phyloP scores from a whole-genome alignment of 345 rosid genomes.

The Linum tenue region DNA sequence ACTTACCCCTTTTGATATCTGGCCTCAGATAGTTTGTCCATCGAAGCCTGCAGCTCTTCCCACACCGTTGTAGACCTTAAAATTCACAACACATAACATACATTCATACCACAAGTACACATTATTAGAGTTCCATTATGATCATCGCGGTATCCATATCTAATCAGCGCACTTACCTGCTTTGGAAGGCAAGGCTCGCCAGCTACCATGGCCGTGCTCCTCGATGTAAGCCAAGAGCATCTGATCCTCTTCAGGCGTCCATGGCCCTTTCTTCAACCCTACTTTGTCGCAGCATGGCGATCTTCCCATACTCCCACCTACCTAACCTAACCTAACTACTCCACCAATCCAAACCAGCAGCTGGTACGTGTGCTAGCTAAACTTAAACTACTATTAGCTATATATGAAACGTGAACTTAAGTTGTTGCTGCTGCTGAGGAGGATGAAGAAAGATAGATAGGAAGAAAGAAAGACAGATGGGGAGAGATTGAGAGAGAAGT shows the following conservation, averaged over 20 bases:
- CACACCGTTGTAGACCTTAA: constrained; percentile 18
- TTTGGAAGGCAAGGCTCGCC: constrained; percentile 15
- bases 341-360: not conserved
- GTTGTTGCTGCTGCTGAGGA: not conserved
- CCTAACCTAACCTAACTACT: no score
- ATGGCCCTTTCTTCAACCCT: constrained; percentile 14
- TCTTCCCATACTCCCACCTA: constrained; percentile 2
- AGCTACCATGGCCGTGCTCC: constrained; percentile 14
- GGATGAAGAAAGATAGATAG: not conserved
- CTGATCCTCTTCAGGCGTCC: constrained; percentile 15
- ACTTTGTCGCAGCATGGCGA: constrained; percentile 7
- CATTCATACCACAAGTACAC: not conserved
- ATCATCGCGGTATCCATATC: no score
- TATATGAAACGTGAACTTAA: no score
- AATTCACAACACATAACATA: not conserved
- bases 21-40: constrained; percentile 15
- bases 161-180: constrained; percentile 2
- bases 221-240: constrained; percentile 15
- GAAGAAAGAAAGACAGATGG: not conserved
- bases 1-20: constrained; percentile 17
- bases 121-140: not conserved
- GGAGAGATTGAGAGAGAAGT: not conserved
- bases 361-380: not conserved
- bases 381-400: no score
- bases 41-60: constrained; percentile 22